Evolutionary conservation across 805 yeast species (phyloP).

Genomic region (Ogataea siamensis): DNA sequence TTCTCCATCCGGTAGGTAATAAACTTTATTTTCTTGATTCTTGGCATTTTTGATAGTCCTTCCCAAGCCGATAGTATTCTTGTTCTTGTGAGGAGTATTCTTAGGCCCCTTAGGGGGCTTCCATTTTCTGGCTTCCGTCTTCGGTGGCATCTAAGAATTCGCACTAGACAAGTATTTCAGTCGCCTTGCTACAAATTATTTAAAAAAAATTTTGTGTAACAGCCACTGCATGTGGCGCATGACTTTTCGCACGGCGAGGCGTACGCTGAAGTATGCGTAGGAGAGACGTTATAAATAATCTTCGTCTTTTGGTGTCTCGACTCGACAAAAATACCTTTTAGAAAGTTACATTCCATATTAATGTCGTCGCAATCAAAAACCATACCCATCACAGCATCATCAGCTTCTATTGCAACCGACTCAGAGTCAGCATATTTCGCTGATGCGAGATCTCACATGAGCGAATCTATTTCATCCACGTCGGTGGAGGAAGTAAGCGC

Average conservation of each 20-base stretch:
- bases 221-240: conserved; percentile 6
- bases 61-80: conserved; percentile 83
- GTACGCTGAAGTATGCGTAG: conserved; percentile 2
- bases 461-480: conserved; percentile 7
- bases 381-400: conserved; percentile 8
- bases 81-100: conserved; percentile 79
- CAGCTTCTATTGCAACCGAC: conserved; percentile 20
- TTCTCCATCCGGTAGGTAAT: conserved; percentile 80
- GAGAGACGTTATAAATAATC: not conserved
- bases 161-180: too few relatives aligned
- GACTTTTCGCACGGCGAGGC: conserved; percentile 6
- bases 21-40: conserved; percentile 63
- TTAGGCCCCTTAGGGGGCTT: conserved; percentile 91
- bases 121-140: conserved; percentile 65
- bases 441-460: conserved; percentile 25
- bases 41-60: conserved; percentile 76
- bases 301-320: conserved; percentile 1
- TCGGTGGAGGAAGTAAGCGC: conserved; percentile 2
- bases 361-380: conserved; percentile 1
- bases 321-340: not conserved
- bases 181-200: not conserved
- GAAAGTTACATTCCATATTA: not conserved
- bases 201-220: conserved; percentile 6
- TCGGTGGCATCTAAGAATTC: conserved; percentile 38
- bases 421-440: conserved; percentile 24